Percentiles rank a stretch among this genome's conserved stretches.
These are phyloP conservation scores for Dothistroma septosporum DNA, from an alignment of 2,329 filamentous ascomycete genomes.

Conservation along the genomic window DNA sequence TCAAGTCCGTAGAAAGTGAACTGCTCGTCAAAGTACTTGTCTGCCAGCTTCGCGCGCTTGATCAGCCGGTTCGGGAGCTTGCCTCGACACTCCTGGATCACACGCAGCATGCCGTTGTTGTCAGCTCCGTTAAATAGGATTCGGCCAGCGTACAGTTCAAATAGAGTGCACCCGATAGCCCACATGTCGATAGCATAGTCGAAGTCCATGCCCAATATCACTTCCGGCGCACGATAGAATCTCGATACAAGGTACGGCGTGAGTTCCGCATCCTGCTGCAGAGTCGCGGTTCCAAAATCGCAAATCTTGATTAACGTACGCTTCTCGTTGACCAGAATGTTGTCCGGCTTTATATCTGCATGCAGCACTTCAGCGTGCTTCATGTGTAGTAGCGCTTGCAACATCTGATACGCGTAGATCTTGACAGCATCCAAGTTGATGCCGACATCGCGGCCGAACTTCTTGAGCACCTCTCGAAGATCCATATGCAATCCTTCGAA, in stretches of 20 bases:
- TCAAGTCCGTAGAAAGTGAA: slow-evolving; percentile 77
- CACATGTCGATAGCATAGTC: slow-evolving; percentile 95
- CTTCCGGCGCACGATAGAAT: slow-evolving; percentile 95
- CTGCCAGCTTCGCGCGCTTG: slow-evolving; percentile 71
- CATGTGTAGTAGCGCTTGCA: slow-evolving; percentile 80
- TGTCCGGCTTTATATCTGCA: slow-evolving; percentile 95
- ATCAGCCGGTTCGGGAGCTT: slow-evolving; percentile 87
- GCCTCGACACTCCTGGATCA: slow-evolving; percentile 93
- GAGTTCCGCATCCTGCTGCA: slow-evolving; percentile 84
- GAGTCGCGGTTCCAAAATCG: slow-evolving; percentile 92
- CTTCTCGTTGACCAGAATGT: slow-evolving; percentile 82
- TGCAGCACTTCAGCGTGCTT: slow-evolving; percentile 91
- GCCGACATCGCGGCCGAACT: slow-evolving; percentile 90
- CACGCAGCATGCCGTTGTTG: slow-evolving; percentile 97
- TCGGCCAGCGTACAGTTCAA: slow-evolving; percentile 95
- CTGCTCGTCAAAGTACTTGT: slow-evolving; percentile 67
- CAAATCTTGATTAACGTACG: slow-evolving; percentile 88
- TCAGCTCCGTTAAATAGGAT: slow-evolving; percentile 92
- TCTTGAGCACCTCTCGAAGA: slow-evolving; percentile 86
- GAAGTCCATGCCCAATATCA: slow-evolving; percentile 94
- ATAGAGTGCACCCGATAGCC: slow-evolving; percentile 95
- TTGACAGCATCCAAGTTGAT: slow-evolving; percentile 85
- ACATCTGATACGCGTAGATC: slow-evolving; percentile 90
- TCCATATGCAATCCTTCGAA: slow-evolving; percentile 95
- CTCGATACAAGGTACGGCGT: slow-evolving; percentile 94